Conservation (phyloP, 208 protist species). For the Trypanosoma mega region DNA sequence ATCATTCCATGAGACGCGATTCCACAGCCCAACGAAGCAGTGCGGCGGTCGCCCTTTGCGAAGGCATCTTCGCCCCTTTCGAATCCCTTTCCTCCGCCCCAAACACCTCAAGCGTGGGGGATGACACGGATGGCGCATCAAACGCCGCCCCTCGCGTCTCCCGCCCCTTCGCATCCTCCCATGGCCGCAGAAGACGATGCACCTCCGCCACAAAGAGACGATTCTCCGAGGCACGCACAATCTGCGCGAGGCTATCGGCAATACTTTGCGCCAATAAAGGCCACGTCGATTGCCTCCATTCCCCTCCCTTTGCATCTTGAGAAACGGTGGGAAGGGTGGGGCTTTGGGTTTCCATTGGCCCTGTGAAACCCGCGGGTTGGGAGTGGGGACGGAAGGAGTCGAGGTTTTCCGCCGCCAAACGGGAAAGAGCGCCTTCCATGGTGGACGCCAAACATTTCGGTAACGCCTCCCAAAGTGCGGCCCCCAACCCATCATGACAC, state of each 20-base stretch:
- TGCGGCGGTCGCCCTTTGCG: conserved; percentile 16
- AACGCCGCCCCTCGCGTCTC: not conserved
- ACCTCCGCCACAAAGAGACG: conserved; percentile 50
- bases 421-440: conserved; percentile 35
- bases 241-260: conserved; percentile 54
- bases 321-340: not conserved
- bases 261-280: conserved; percentile 44
- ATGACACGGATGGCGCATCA: not conserved
- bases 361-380: not conserved
- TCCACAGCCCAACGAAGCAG: conserved; percentile 31
- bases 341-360: not conserved
- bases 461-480: not conserved
- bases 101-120: too few relatives aligned
- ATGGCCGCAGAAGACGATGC: conserved; percentile 44
- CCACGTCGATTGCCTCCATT: conserved; percentile 13
- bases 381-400: conserved; percentile 40
- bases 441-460: conserved; percentile 34
- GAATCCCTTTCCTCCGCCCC: too few relatives aligned
- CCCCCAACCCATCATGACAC: not conserved
- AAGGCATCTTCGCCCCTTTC: too few relatives aligned
- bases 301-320: not conserved
- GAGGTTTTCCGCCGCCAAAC: conserved; percentile 40
- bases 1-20: conserved; percentile 24
- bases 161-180: not conserved
- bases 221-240: conserved; percentile 52